Conservation (phyloP, 2,329 filamentous ascomycete genomes). For the Pyricularia grisea region DNA sequence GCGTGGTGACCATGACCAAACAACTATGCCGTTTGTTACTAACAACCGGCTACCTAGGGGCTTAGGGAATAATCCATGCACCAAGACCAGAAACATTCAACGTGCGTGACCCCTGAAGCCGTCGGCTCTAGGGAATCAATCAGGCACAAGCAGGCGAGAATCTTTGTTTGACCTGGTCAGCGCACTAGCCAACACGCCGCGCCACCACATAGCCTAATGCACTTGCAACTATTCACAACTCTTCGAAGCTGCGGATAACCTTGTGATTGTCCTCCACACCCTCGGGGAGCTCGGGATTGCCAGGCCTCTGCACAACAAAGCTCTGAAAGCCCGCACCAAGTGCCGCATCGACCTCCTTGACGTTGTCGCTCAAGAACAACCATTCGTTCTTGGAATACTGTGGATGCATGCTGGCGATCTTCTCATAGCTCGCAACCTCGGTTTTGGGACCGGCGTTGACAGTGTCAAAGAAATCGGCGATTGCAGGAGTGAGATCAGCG, state of each 20-base stretch:
- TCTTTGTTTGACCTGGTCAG: not conserved
- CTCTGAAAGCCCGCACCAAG: slow-evolving; percentile 53
- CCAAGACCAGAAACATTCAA: not conserved
- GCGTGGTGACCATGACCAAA: not conserved
- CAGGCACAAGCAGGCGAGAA: not conserved
- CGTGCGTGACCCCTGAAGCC: not conserved
- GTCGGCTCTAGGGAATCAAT: not conserved
- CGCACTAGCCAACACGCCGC: not conserved
- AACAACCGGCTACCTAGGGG: not conserved
- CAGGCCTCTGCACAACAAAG: slow-evolving; percentile 54
- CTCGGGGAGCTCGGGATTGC: slow-evolving; percentile 54
- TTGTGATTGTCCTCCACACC: slow-evolving; percentile 20
- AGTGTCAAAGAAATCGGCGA: slow-evolving; percentile 68
- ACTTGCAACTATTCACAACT: slow-evolving; percentile 10
- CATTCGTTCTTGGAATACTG: slow-evolving; percentile 41
- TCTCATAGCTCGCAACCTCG: slow-evolving; percentile 55
- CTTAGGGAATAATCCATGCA: not conserved
- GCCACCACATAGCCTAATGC: not conserved
- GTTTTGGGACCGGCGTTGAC: slow-evolving; percentile 70
- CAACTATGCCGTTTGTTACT: not conserved
- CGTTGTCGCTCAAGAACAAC: slow-evolving; percentile 76
- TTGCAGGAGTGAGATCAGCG: slow-evolving; percentile 47
- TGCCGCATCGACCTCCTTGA: slow-evolving; percentile 58
- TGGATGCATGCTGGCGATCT: slow-evolving; percentile 44
- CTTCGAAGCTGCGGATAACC: slow-evolving; percentile 22